Base-by-base conservation (phyloP, 1,139 yeast species). In the Yarrowia galli region DNA sequence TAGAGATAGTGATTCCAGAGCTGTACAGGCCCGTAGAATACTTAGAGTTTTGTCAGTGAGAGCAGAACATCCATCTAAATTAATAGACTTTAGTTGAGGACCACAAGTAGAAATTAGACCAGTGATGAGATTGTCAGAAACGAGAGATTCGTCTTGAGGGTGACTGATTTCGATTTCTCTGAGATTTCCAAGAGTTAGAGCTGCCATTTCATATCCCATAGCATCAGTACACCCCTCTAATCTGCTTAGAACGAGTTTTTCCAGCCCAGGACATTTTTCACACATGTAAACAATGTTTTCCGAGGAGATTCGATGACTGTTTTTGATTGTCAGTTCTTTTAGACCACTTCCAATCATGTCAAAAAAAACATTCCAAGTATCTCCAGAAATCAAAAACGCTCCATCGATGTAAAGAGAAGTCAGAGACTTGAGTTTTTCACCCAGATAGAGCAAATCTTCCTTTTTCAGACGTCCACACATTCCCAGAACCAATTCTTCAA, bases 401-500 rank as follows among this genome's bases (percentile, higher is more conserved):
- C 99, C 99, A 77, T 93, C 92, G 43, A 95, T 79, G 18, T 84
- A 79, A 12, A 93, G 71, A 15, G 84, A 80, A 13, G 76, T 80
- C 67, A 96, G 79, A 36, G 84, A 77, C 0, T 79, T 79, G 63
- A 93, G 80, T 70, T 91, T 88, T 15, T 85, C 79, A 13, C 86
- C 83, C 71, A 84, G 86, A 74, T 91, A 89, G 25, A 81, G 75
- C 69, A 95, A 76, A 69, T 91, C 89, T 71, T 89, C 92, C 75
- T 91, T 91, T 73, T 89, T 92, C 48, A 95, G 79, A 73, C 91
- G 96, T 3, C 99, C 99, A 80, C 98, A 95, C 98, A 92, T 93
- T 70, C 87, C 87, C 63, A 95, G 80, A 0, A 89, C 89, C 51
- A 95, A 78, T 1, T 82, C 79, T 71, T 85, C 87, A 4, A 95